Conservation (phyloP, 106 monocot species). For the Phalaenopsis equestris region DNA sequence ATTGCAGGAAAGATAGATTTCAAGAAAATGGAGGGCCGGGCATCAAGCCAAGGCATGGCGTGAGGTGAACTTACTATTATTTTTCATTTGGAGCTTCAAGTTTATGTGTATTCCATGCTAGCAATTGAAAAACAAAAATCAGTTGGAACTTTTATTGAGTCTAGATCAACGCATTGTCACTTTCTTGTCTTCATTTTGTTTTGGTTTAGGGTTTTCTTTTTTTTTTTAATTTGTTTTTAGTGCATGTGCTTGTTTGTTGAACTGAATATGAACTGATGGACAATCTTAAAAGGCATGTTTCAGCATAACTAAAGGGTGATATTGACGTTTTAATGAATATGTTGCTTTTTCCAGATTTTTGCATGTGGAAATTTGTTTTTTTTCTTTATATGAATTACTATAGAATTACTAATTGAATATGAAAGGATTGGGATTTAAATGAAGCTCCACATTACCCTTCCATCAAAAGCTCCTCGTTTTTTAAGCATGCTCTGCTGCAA, state of each 20-base stretch:
- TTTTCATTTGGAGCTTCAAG: not conserved
- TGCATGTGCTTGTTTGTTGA: not conserved
- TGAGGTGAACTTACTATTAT: conserved; percentile 6
- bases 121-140: not conserved
- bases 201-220: too few relatives aligned
- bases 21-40: conserved; percentile 26
- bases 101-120: not conserved
- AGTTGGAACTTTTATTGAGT: not conserved
- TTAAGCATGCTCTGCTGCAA: conserved; percentile 7
- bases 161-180: not conserved
- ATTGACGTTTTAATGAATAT: not conserved
- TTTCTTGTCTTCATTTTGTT: not conserved
- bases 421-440: too few relatives aligned
- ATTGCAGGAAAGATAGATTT: conserved; percentile 16
- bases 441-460: too few relatives aligned
- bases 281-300: not conserved
- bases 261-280: not conserved
- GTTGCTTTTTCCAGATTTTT: too few relatives aligned
- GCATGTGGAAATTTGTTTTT: too few relatives aligned
- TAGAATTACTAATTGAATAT: too few relatives aligned
- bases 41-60: conserved; percentile 9
- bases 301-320: not conserved
- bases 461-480: conserved; percentile 10
- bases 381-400: too few relatives aligned
- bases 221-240: not conserved